Evolutionary conservation across 2,329 filamentous ascomycete genomes (phyloP).

Genomic region (Penicillium sp.): DNA sequence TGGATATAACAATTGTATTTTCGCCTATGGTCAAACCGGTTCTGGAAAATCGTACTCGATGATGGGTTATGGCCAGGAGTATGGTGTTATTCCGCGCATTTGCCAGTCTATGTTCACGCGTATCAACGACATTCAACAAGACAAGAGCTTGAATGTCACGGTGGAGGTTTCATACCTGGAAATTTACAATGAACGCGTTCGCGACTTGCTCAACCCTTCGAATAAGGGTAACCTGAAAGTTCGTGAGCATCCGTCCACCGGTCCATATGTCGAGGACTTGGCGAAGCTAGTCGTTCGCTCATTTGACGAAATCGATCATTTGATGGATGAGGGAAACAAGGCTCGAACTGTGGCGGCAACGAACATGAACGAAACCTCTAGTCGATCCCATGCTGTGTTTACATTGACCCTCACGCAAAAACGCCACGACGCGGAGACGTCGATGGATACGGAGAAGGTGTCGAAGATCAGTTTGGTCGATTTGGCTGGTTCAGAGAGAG

Average conservation of each 20-base stretch:
- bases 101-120: slow-evolving; percentile 97
- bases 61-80: slow-evolving; percentile 98
- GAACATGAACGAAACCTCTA: slow-evolving; percentile 99
- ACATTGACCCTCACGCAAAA: slow-evolving; percentile 96
- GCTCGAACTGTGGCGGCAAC: slow-evolving; percentile 96
- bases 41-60: slow-evolving; percentile 99
- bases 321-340: slow-evolving; percentile 99
- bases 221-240: slow-evolving; percentile 98
- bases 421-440: slow-evolving; percentile 84
- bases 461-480: slow-evolving; percentile 98
- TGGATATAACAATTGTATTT: slow-evolving; percentile 99
- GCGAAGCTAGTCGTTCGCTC: slow-evolving; percentile 92
- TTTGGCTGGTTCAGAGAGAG: slow-evolving; percentile 95
- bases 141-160: slow-evolving; percentile 81
- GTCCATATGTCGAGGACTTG: slow-evolving; percentile 96
- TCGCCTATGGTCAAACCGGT: slow-evolving; percentile 97
- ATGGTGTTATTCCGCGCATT: slow-evolving; percentile 94
- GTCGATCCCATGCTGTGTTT: slow-evolving; percentile 97
- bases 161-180: slow-evolving; percentile 98
- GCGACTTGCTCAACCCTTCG: slow-evolving; percentile 90
- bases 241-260: slow-evolving; percentile 94
- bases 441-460: slow-evolving; percentile 96
- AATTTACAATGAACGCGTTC: slow-evolving; percentile 98
- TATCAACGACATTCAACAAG: slow-evolving; percentile 71
- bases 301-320: slow-evolving; percentile 91